These are phyloP conservation scores for Lipomyces yarrowii DNA, from an alignment of 1,139 yeast genomes.

Conservation along the genomic window DNA sequence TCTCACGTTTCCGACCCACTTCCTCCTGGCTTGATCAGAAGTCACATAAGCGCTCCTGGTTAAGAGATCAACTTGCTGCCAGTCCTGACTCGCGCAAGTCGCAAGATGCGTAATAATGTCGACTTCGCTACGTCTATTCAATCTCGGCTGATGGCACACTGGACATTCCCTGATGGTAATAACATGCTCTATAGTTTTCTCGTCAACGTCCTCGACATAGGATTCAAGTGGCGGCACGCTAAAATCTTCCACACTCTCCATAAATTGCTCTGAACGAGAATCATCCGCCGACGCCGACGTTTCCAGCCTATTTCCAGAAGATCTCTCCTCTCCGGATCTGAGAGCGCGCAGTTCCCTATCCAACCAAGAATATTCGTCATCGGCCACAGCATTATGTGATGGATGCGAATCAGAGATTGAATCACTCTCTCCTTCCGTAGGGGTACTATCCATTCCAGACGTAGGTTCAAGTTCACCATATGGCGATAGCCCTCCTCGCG, in stretches of 20 bases:
- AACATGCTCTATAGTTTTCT: constrained; percentile 45
- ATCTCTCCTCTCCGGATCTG: not conserved
- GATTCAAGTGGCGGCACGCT: constrained; percentile 4
- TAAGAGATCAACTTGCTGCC: constrained; percentile 68
- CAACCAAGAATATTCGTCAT: not conserved
- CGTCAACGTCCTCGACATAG: constrained; percentile 23
- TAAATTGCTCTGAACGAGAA: not conserved
- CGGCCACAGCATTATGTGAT: not conserved
- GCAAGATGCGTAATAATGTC: constrained; percentile 87
- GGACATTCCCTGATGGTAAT: constrained; percentile 74
- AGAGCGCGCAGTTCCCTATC: not conserved
- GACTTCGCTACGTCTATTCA: constrained; percentile 57
- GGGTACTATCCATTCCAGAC: too few relatives aligned
- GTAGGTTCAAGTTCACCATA: constrained; percentile 1
- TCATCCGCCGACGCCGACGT: not conserved
- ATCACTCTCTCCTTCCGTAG: not conserved
- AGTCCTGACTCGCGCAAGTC: constrained; percentile 77
- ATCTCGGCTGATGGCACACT: constrained; percentile 65
- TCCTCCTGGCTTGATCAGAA: constrained; percentile 76
- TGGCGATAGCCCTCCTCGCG: not conserved
- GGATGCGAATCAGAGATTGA: not conserved
- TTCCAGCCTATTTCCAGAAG: not conserved
- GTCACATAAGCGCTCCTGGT: constrained; percentile 75
- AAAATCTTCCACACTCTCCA: not conserved
- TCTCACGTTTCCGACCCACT: constrained; percentile 76